Conservation (phyloP, 2,329 filamentous ascomycete genomes). For the Pseudogymnoascus sp. region DNA sequence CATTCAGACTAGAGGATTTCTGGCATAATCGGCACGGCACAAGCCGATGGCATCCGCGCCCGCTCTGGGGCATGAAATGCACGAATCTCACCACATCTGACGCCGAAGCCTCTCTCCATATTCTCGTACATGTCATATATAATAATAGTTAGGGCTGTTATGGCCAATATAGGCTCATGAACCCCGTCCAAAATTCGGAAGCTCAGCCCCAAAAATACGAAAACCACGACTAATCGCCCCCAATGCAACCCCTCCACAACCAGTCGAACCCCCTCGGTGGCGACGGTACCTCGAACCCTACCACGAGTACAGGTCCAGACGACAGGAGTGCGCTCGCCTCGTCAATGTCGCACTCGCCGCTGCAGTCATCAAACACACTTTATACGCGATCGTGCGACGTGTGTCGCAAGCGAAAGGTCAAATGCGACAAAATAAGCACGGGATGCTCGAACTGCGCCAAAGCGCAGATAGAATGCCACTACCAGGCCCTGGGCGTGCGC, state of each 20-base stretch:
- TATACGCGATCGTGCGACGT: constrained; percentile 39
- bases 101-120: not conserved
- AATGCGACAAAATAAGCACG: constrained; percentile 66
- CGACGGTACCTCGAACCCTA: not conserved
- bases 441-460: constrained; percentile 70
- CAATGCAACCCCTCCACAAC: constrained; percentile 1
- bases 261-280: not conserved
- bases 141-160: not conserved
- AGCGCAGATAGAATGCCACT: constrained; percentile 65
- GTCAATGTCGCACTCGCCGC: not conserved
- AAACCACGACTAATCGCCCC: not conserved
- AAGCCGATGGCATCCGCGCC: not conserved
- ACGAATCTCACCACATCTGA: not conserved
- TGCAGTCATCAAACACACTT: constrained; percentile 21
- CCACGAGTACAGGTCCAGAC: not conserved
- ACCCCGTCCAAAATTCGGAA: not conserved
- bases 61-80: not conserved
- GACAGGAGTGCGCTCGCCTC: not conserved
- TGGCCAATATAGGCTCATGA: constrained; percentile 6
- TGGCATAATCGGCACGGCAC: not conserved
- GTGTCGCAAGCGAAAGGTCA: constrained; percentile 57
- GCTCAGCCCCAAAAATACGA: not conserved
- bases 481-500: constrained; percentile 66
- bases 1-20: constrained; percentile 3
- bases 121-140: constrained; percentile 5